Evolutionary conservation across 768 basidiomycete genomes (phyloP), one percentile per base, ranked within the genome.

Genomic region (Phlebiopsis gigantea): DNA sequence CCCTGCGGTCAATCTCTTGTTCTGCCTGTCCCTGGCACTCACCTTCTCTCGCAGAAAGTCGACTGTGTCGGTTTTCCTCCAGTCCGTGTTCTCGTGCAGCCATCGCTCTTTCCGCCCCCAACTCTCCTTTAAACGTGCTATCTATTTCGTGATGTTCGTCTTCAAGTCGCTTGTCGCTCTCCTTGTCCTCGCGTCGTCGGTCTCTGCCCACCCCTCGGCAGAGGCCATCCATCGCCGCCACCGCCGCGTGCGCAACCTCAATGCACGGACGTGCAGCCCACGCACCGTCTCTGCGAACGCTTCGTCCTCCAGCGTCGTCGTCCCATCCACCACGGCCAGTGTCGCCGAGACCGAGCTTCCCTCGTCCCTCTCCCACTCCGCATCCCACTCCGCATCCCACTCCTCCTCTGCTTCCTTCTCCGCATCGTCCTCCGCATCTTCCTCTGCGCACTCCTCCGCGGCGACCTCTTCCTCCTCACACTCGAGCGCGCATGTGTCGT

Each of bases 101-200:
- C 24, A 21, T 51, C 50, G 34, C 50, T 51, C 50, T 26, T 41
- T 51, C 46, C 50, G 50, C 50, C 21, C 29, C 19, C 7, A 22
- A 39, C 50, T 39, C 50, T 51, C 50, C 22, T 51, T 51, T 22
- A 51, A 21, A 17, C 12, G 12, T 10, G 28, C 14, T 8, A 12
- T 48, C 14, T 30, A 12, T 26, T 22, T 50, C 55, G 30, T 6
- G 21, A 60, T 60, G 59, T 57, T 60, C 39, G 54, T 57, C 10
- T 43, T 41, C 49, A 60, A 55, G 55, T 53, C 59, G 28, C 41
- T 61, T 47, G 57, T 58, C 46, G 53, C 57, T 46, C 46, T 61
- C 57, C 49, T 61, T n/a, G 50, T 29, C 28, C n/a, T 58, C 42
- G 45, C 51, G 17, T 56, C 59, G n/a, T 43, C 55, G 41, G 48